Evolutionary conservation across 495 filamentous ascomycete species (phyloP), one percentile per base, ranked within the genome.

Genomic region (Tuber calosporum): DNA sequence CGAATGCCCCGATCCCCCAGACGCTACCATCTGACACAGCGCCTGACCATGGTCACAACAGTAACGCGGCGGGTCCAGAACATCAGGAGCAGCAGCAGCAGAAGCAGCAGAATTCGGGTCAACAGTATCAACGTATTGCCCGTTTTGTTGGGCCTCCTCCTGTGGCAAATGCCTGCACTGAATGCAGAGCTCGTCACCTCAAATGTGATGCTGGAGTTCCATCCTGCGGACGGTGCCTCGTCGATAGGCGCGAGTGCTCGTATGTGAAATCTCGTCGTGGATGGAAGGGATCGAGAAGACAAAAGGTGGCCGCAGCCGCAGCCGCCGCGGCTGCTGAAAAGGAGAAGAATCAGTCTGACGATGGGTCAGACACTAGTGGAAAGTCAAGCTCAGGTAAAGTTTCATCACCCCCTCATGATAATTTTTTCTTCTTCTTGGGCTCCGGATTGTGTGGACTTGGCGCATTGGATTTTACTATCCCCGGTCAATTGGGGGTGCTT

Each of bases 201-300:
- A 87, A 87, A 77, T 89, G 87, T 75, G 86, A 88, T 73, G 85
- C 85, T 15, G 82, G 81, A 17, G 79, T 83, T 74, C 87, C 87
- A 36, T 68, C 78, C 53, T 84, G 86, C 70, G 77, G 71, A 42
- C 81, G 86, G 22, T 88, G 87, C 72, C 70, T 73, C n/a, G 80
- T 80, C 20, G 80, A 83, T 69, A 81, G 82, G 58, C 82, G 82
- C 69, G 76, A 83, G n/a, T 88, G 87, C 72, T 79, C 79, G 41
- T 88, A 87, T 77, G 79, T 83, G 13, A 83, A 84, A 66, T 87
- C 86, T 67, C 83, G 86, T n/a, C 83, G 87, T 69, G 87, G 87
- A 8, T 84, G 86, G 79, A 85, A 82, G 66, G 79, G 81, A 39
- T 77, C 74, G 2, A 75, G 80, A 66, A 71, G 83, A 80, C 76